A percentile compares a stretch with the other conserved stretches of the same genome.
Evolutionary conservation across 164 flowering plant genomes (phyloP).

Genomic region (grape (Vitis vinifera)): ASM3070453v1 NC_081819.1:20533501-20534000

Average conservation of each 20-base stretch:
- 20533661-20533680: slow-evolving; percentile 29
- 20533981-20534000: slow-evolving; percentile 29
- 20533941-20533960: slow-evolving; percentile 34
- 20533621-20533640: slow-evolving; percentile 48
- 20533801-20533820: slow-evolving; percentile 54
- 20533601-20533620: slow-evolving; percentile 48
- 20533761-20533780: slow-evolving; percentile 25
- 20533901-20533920: slow-evolving; percentile 34
- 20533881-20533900: slow-evolving; percentile 57
- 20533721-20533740: slow-evolving; percentile 13
- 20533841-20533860: slow-evolving; percentile 34
- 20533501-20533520: slow-evolving; percentile 18
- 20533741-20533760: slow-evolving; percentile 14
- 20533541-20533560: slow-evolving; percentile 19
- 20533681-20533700: slow-evolving; percentile 48
- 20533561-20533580: slow-evolving; percentile 33
- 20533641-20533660: slow-evolving; percentile 47
- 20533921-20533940: slow-evolving; percentile 26
- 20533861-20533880: slow-evolving; percentile 27
- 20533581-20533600: slow-evolving; percentile 37
- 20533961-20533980: slow-evolving; percentile 24
- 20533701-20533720: slow-evolving; percentile 23
- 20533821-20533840: slow-evolving; percentile 43
- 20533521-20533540: slow-evolving; percentile 25
- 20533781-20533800: slow-evolving; percentile 38